phyloP scores from a whole-genome alignment of 305 asterid genomes.

The Fraxinus albicans region DNA sequence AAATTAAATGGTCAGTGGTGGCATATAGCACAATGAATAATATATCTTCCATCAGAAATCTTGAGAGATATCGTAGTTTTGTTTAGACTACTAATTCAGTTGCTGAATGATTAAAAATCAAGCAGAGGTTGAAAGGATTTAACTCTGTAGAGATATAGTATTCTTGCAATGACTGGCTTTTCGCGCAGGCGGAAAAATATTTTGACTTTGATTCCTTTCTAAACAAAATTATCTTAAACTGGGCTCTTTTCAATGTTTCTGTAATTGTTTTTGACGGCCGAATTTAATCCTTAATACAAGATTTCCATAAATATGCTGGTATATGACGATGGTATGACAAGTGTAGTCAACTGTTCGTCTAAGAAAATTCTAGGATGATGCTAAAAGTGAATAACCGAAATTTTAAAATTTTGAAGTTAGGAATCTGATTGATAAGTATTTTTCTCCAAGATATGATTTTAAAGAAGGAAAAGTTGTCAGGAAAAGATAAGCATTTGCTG shows the following conservation, averaged over 20 bases:
- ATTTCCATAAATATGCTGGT: background rate
- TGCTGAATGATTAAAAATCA: background rate
- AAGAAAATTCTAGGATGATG: background rate
- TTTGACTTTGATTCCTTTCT: background rate
- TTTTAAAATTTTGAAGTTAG: no score
- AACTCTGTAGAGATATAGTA: background rate
- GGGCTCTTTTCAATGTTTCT: background rate
- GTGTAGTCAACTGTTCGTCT: background rate
- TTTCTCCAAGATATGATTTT: background rate
- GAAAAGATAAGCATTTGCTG: background rate
- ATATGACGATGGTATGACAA: background rate
- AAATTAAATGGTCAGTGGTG: background rate
- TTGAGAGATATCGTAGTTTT: slow-evolving; percentile 5
- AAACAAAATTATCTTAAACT: background rate
- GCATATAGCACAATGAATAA: slow-evolving; percentile 2
- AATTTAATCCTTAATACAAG: background rate
- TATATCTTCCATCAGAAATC: slow-evolving; percentile 25
- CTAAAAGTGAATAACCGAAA: background rate
- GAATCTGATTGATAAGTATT: background rate
- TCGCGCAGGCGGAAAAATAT: background rate
- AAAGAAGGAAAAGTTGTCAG: background rate
- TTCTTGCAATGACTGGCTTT: background rate
- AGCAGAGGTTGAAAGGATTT: background rate
- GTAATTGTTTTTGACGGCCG: background rate
- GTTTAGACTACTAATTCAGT: background rate